Evolutionary conservation across 2,329 filamentous ascomycete genomes (phyloP), one percentile per base, ranked within the genome.

Genomic region (Hymenoscyphus repandus): DNA sequence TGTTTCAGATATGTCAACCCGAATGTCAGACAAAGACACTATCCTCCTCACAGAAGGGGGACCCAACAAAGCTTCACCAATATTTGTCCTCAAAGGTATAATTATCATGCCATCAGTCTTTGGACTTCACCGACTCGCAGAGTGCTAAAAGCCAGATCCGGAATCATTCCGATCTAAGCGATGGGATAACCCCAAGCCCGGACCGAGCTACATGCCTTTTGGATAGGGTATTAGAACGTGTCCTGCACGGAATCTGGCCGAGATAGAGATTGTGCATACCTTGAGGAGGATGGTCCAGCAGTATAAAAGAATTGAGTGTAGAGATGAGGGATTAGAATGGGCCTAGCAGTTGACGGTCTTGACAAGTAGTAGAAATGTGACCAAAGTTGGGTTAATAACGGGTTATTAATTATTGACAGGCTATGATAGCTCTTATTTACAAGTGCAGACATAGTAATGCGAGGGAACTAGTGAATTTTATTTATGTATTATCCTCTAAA

Each of bases 1-100:
- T 5, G 69, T 74, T 6, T 75, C 80, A 10, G 75, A 76, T 2
- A 58, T 70, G 32, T 80, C 80, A 62, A 65, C 66, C 11, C 74
- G 78, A 45, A 58, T 64, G 22, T 74, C 77, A 3, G 64, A 69
- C 12, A 64, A 66, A 42, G 76, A 80, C 45, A 65, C 61, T 2
- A 58, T 58, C 2, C 50, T 69, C 3, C 66, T 66, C 1, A 30
- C 45, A 0, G 66, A 64, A 7, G 65, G 66, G 2, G 66, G 65
- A 1, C 53, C 52, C 1, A 56, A 62, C 47, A 54, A 60, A 4
- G 51, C 50, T 22, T 48, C 50, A 1, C 62, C 64, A 1, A 51
- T 67, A 2, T 60, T 64, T 17, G 47, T 67, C 9, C 40, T 38
- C 1, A 59, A 58, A 41, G 63, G 63, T 6, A 47, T 49, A 12